Conservation (phyloP, 2,329 filamentous ascomycete species). For the Nannizziopsis barbatae region DNA sequence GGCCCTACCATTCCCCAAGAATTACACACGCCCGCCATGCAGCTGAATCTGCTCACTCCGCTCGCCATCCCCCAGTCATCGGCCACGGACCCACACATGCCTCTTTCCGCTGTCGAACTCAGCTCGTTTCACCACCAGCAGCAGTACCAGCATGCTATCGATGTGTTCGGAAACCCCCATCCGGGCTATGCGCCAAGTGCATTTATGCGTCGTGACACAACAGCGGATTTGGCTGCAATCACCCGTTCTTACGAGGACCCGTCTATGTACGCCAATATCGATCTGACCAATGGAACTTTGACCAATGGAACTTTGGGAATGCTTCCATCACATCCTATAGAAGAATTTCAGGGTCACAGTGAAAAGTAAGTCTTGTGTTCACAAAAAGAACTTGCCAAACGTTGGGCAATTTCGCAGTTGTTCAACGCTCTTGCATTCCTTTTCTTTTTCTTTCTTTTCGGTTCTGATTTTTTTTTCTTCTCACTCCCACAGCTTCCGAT, state of each 20-base stretch:
- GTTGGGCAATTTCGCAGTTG: background rate
- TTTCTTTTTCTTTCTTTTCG: background rate
- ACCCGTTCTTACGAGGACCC: slow-evolving; percentile 55
- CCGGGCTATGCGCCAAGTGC: slow-evolving; percentile 54
- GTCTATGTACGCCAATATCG: slow-evolving; percentile 48
- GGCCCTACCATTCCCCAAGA: slow-evolving; percentile 43
- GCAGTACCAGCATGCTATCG: slow-evolving; percentile 48
- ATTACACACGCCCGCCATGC: slow-evolving; percentile 69
- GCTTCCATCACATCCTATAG: slow-evolving; percentile 1
- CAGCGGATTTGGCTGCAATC: slow-evolving; percentile 69
- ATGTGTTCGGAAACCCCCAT: slow-evolving; percentile 57
- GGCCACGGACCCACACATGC: slow-evolving; percentile 35
- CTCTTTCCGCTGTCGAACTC: slow-evolving; percentile 50
- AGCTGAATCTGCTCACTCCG: slow-evolving; percentile 53
- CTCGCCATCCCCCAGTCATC: slow-evolving; percentile 64
- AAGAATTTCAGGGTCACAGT: slow-evolving; percentile 22
- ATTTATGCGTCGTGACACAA: slow-evolving; percentile 71
- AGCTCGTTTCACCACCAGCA: slow-evolving; percentile 52
- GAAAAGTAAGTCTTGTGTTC: slow-evolving; percentile 44
- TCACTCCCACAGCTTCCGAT: slow-evolving; percentile 42
- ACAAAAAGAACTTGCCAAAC: background rate
- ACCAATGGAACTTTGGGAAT: slow-evolving; percentile 14
- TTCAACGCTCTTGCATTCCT: too few species aligned
- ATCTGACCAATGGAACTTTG: slow-evolving; percentile 10
- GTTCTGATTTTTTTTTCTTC: background rate